Evolutionary conservation across 208 protist species (phyloP).

Genomic region (Acanthamoeba castellanii): DNA sequence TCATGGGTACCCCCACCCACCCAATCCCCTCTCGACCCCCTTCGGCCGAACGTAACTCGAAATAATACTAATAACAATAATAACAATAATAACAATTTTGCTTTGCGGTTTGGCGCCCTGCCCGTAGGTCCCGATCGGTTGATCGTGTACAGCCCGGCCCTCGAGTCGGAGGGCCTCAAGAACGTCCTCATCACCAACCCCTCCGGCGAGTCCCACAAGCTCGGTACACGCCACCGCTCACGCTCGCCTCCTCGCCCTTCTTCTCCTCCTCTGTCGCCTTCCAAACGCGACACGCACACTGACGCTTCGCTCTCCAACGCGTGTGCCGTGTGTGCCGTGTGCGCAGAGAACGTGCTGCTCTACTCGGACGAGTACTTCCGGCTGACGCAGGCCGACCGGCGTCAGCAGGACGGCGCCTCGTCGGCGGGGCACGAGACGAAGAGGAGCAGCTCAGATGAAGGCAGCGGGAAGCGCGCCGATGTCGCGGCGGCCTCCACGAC

Average conservation of each 20-base stretch:
- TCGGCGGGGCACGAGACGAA: neutral
- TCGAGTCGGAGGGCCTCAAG: constrained; percentile 46
- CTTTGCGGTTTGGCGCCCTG: neutral
- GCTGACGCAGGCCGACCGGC: neutral
- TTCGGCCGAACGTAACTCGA: no score
- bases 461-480: no score
- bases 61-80: no score
- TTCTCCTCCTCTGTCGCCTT: no score
- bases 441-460: neutral
- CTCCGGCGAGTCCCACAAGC: neutral
- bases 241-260: no score
- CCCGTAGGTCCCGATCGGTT: neutral
- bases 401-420: neutral
- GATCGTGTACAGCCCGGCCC: constrained; percentile 7
- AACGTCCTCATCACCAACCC: constrained; percentile 17
- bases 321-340: no score
- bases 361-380: constrained; percentile 39
- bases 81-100: neutral
- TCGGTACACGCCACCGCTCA: neutral
- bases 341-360: constrained; percentile 21
- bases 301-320: no score
- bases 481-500: no score
- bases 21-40: no score
- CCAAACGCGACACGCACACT: no score
- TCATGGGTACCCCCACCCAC: no score